Evolutionary conservation across 2,329 filamentous ascomycete species (phyloP).

Genomic region (Cercospora sp.): DNA sequence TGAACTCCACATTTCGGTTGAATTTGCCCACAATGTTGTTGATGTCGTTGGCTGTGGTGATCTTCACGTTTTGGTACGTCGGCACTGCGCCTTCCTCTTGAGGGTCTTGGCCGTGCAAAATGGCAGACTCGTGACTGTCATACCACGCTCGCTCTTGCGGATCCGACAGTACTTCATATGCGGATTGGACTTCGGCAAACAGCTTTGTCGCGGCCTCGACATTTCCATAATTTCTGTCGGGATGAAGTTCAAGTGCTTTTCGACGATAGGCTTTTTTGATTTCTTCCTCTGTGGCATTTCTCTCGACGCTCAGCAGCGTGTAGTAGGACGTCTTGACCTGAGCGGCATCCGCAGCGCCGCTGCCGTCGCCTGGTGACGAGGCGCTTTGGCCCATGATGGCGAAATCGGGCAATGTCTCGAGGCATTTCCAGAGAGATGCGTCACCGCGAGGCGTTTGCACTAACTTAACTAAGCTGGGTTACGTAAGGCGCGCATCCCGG

Average conservation of each 20-base stretch:
- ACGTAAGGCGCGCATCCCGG: neutral
- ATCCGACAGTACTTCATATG: conserved; percentile 94
- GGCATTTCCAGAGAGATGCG: neutral
- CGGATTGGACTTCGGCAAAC: conserved; percentile 89
- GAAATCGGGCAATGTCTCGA: neutral
- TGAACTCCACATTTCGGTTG: conserved; percentile 73
- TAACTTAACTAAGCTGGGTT: neutral
- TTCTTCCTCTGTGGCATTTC: conserved; percentile 78
- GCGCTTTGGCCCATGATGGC: conserved; percentile 49
- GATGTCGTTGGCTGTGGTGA: conserved; percentile 81
- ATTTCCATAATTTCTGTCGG: conserved; percentile 88
- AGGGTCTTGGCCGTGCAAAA: conserved; percentile 67
- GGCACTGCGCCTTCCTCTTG: conserved; percentile 54
- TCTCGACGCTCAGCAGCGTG: conserved; percentile 73
- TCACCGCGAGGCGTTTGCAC: neutral
- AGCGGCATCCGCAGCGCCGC: conserved; percentile 28
- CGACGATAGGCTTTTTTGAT: conserved; percentile 91
- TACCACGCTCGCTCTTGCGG: conserved; percentile 97
- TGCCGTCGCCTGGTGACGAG: conserved; percentile 41
- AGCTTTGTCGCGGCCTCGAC: conserved; percentile 77
- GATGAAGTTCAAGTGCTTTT: conserved; percentile 90
- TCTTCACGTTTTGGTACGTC: conserved; percentile 66
- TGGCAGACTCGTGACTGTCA: conserved; percentile 86
- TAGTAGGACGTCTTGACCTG: conserved; percentile 75
- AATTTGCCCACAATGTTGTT: conserved; percentile 77